Evolutionary conservation across 441 rosid species (phyloP).

Genomic region (Populus hybrid): DNA sequence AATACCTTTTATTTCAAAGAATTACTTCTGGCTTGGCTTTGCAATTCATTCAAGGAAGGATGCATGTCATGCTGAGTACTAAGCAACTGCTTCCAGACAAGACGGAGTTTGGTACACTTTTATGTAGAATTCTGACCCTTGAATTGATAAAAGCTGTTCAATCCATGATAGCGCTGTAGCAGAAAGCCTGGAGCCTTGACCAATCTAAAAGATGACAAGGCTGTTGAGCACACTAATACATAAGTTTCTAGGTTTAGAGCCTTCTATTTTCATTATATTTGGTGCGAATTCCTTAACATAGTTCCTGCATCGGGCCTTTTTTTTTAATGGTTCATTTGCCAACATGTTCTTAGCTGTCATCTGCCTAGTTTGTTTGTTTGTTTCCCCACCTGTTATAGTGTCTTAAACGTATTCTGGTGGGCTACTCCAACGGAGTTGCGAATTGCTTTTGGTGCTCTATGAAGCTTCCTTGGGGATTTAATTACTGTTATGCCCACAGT

Average conservation of each 20-base stretch:
- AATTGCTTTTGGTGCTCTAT: background rate
- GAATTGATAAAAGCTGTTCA: background rate
- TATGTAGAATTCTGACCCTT: slow-evolving; percentile 5
- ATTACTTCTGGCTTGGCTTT: background rate
- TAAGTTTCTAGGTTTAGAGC: slow-evolving; percentile 13
- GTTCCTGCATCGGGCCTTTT: slow-evolving; percentile 8
- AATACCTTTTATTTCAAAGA: background rate
- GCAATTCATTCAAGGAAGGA: background rate
- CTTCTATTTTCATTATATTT: slow-evolving; percentile 3
- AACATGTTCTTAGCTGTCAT: slow-evolving; percentile 1
- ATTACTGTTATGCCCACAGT: background rate
- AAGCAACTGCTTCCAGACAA: background rate
- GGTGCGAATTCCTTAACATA: slow-evolving; percentile 11
- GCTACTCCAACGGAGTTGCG: background rate
- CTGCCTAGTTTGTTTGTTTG: slow-evolving; percentile 4
- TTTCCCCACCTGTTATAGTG: background rate
- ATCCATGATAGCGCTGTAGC: slow-evolving; percentile 3
- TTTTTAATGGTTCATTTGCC: slow-evolving; percentile 5
- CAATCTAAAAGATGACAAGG: slow-evolving; percentile 3
- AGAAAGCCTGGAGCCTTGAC: slow-evolving; percentile 13
- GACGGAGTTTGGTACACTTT: background rate
- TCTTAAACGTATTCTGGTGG: background rate
- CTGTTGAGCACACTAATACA: slow-evolving; percentile 14
- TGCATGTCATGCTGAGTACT: background rate
- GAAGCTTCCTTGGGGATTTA: background rate